phyloP scores from a whole-genome alignment of 371 early-diverging fungal species.

The Sporodiniella umbellata region DNA sequence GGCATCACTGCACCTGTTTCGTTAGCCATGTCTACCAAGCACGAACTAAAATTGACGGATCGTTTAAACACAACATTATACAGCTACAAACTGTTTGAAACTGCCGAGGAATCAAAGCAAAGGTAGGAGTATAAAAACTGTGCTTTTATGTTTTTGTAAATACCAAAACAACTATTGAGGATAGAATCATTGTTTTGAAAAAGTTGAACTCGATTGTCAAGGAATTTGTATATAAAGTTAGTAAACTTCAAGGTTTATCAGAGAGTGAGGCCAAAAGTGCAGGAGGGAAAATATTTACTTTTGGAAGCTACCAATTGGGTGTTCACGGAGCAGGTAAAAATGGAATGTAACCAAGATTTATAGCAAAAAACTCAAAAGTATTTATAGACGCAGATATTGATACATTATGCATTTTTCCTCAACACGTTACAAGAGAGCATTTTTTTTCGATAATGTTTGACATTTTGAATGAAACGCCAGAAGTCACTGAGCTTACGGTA shows the following conservation, averaged over 20 bases:
- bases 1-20: constrained; percentile 73
- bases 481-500: constrained; percentile 79
- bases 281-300: constrained; percentile 98
- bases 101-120: constrained; percentile 59
- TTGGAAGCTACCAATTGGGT: constrained; percentile 98
- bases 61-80: constrained; percentile 62
- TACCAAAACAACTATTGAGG: not conserved
- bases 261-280: constrained; percentile 82
- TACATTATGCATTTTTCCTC: constrained; percentile 97
- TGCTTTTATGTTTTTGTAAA: too few species aligned
- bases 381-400: constrained; percentile 96
- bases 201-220: constrained; percentile 85
- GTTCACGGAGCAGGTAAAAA: constrained; percentile 89
- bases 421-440: constrained; percentile 91
- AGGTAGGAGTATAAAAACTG: constrained; percentile 13
- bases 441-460: constrained; percentile 94
- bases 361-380: not conserved
- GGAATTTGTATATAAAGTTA: constrained; percentile 82
- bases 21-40: constrained; percentile 39
- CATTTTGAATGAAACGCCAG: constrained; percentile 74
- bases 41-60: constrained; percentile 64
- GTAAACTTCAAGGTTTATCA: constrained; percentile 64
- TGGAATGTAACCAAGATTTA: too few species aligned
- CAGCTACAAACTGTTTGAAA: constrained; percentile 73
- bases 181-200: constrained; percentile 84